phyloP scores from a whole-genome alignment of 2,329 filamentous ascomycete species.

The Neonectria ditissima region DNA sequence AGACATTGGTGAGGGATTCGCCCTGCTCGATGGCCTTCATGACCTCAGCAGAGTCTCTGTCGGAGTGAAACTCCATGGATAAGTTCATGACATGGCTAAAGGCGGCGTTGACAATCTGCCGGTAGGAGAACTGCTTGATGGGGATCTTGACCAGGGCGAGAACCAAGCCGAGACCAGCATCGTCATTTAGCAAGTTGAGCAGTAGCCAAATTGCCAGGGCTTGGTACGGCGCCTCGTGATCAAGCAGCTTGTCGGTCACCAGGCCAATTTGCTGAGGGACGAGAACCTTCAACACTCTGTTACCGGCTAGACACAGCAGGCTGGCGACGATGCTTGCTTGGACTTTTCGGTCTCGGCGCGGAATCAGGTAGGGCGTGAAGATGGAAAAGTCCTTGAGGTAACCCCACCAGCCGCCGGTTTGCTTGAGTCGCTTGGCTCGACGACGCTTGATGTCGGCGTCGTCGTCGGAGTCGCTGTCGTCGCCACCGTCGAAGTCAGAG shows the following conservation, averaged over 20 bases:
- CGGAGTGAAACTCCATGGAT: constrained; percentile 77
- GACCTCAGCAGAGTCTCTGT: constrained; percentile 73
- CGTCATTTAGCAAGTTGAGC: constrained; percentile 26
- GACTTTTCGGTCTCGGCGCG: constrained; percentile 47
- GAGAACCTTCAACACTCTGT: constrained; percentile 46
- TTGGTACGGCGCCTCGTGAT: constrained; percentile 34
- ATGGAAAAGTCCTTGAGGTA: constrained; percentile 48
- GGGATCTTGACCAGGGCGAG: constrained; percentile 48
- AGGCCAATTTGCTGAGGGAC: constrained; percentile 49
- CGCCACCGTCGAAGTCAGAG: background rate
- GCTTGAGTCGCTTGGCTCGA: constrained; percentile 42
- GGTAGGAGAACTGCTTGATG: constrained; percentile 57
- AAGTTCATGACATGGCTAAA: constrained; percentile 77
- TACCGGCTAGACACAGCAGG: constrained; percentile 37
- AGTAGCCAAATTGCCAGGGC: constrained; percentile 37
- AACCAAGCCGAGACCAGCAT: constrained; percentile 31
- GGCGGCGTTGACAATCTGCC: constrained; percentile 68
- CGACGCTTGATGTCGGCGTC: constrained; percentile 44
- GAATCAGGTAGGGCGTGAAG: constrained; percentile 48
- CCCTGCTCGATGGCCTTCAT: constrained; percentile 75
- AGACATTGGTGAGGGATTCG: constrained; percentile 66
- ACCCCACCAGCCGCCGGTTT: constrained; percentile 48
- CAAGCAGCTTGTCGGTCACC: constrained; percentile 46
- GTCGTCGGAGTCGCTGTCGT: constrained; percentile 38
- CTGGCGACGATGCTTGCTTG: constrained; percentile 45